Percentiles rank a stretch among this genome's conserved stretches.
Evolutionary conservation across 2,329 filamentous ascomycete genomes (phyloP).

Genomic region (Bipolaris sorokiniana): DNA sequence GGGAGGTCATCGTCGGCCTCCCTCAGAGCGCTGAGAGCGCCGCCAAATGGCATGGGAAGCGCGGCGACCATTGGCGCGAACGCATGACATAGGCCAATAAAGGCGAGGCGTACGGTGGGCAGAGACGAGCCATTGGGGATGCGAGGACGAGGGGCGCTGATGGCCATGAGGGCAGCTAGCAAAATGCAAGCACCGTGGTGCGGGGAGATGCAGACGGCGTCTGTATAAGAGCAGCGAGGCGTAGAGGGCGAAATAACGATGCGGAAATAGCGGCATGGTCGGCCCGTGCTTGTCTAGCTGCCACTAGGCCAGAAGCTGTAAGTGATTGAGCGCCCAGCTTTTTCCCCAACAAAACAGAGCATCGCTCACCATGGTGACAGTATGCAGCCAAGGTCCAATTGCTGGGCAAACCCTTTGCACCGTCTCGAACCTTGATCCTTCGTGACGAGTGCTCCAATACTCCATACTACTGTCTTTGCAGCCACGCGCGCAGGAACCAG

Average conservation of each 20-base stretch:
- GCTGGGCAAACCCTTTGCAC: not conserved
- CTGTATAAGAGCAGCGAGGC: constrained; percentile 7
- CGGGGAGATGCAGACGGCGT: constrained; percentile 19
- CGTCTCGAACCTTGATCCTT: not conserved
- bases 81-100: constrained; percentile 41
- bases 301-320: not conserved
- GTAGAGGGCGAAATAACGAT: constrained; percentile 10
- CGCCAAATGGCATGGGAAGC: constrained; percentile 39
- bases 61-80: constrained; percentile 44
- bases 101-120: constrained; percentile 33
- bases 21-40: constrained; percentile 26
- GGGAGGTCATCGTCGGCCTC: constrained; percentile 38
- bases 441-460: not conserved
- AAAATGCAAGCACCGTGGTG: constrained; percentile 21
- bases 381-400: not conserved
- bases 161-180: constrained; percentile 36
- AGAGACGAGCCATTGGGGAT: constrained; percentile 40
- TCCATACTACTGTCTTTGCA: too few species aligned
- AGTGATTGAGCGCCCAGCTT: not conserved
- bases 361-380: not conserved
- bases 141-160: constrained; percentile 34
- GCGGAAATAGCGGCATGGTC: constrained; percentile 11
- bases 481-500: not conserved
- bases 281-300: constrained; percentile 1
- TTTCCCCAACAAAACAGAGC: not conserved